Conservation (phyloP, 2,329 filamentous ascomycete genomes). For the Aspergillus uvarum region DNA sequence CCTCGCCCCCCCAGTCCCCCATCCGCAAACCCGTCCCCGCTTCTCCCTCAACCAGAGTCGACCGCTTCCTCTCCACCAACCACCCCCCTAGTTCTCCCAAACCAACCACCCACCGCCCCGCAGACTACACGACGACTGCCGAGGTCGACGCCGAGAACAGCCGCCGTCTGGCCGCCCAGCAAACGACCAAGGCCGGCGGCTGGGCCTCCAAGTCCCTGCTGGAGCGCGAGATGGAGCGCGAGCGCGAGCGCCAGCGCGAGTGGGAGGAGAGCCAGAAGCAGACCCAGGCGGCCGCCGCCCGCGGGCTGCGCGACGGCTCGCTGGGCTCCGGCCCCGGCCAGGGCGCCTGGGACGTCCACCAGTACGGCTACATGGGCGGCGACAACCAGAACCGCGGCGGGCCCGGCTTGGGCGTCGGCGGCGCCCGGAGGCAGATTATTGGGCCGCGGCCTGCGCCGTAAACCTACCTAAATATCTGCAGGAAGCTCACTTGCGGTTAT, state of each 20-base stretch:
- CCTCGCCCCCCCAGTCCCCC: conserved; percentile 19
- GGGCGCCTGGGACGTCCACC: conserved; percentile 61
- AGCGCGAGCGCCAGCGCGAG: conserved; percentile 63
- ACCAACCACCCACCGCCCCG: conserved; percentile 41
- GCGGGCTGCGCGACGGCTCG: conserved; percentile 41
- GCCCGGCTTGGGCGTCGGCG: conserved; percentile 53
- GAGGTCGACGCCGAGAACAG: conserved; percentile 58
- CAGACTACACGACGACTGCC: conserved; percentile 52
- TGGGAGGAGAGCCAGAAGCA: conserved; percentile 63
- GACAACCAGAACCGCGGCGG: conserved; percentile 60
- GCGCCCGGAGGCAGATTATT: conserved; percentile 60
- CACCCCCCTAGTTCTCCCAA: conserved; percentile 47
- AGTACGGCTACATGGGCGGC: conserved; percentile 64
- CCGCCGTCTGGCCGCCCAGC: conserved; percentile 55
- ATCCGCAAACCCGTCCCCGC: conserved; percentile 17
- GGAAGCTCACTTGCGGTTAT: conserved; percentile 29
- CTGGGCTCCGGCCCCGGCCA: conserved; percentile 50
- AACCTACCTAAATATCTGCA: too few species aligned
- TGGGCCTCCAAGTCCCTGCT: conserved; percentile 64
- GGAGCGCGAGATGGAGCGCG: conserved; percentile 67
- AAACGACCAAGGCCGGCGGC: conserved; percentile 58
- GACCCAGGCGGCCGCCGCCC: conserved; percentile 47
- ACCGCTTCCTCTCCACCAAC: conserved; percentile 57
- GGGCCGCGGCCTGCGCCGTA: conserved; percentile 53
- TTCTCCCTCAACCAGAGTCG: conserved; percentile 46